Conservation (phyloP, 1,139 yeast species). For the Yamadazyma songkhlaensis region DNA sequence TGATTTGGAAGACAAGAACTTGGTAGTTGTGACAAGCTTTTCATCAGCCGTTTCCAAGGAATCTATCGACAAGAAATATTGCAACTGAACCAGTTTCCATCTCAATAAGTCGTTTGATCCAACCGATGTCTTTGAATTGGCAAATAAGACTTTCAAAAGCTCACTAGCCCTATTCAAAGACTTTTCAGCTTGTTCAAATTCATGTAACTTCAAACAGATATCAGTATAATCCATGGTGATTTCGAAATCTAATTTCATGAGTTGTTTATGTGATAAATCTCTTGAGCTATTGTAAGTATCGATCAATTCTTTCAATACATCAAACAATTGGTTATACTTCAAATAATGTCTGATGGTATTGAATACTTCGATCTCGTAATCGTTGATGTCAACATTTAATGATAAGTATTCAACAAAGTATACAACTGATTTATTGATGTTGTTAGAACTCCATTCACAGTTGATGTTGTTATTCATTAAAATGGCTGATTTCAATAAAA, state of each 20-base stretch:
- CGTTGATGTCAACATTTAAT: slow-evolving; percentile 3
- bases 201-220: slow-evolving; percentile 7
- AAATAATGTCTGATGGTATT: slow-evolving; percentile 30
- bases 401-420: slow-evolving; percentile 12
- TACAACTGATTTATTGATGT: slow-evolving; percentile 13
- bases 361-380: slow-evolving; percentile 30
- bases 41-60: slow-evolving; percentile 18
- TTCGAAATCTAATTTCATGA: background rate
- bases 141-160: slow-evolving; percentile 4
- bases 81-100: slow-evolving; percentile 34
- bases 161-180: slow-evolving; percentile 6
- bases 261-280: slow-evolving; percentile 5
- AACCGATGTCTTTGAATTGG: background rate
- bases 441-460: slow-evolving; percentile 19
- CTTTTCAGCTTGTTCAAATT: slow-evolving; percentile 11
- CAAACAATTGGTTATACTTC: slow-evolving; percentile 33
- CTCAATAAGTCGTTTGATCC: slow-evolving; percentile 16
- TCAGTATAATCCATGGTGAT: slow-evolving; percentile 10
- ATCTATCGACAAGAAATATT: slow-evolving; percentile 17
- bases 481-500: slow-evolving; percentile 20
- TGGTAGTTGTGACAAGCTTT: slow-evolving; percentile 22
- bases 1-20: slow-evolving; percentile 23
- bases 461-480: slow-evolving; percentile 19
- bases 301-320: slow-evolving; percentile 22
- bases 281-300: slow-evolving; percentile 6